Evolutionary conservation across 176 grass and related monocot genomes (phyloP).

Genomic region (Raddia distichophylla): DNA sequence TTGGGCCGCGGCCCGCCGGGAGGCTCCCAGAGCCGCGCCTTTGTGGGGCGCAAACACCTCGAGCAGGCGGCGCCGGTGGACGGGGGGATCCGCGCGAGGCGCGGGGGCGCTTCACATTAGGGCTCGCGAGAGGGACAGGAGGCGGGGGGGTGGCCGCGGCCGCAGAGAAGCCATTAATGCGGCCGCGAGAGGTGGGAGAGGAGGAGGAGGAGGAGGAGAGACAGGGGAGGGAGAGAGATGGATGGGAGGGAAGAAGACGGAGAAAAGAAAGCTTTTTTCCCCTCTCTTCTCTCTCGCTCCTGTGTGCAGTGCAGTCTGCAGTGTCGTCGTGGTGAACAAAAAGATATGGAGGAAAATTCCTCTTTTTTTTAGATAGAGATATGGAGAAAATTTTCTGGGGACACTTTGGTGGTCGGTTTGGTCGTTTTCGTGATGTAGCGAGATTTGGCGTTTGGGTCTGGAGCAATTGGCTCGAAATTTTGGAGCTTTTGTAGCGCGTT

Average conservation of each 20-base stretch:
- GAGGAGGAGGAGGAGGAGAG: background rate
- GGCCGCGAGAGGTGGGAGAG: constrained; percentile 35
- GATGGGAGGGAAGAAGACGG: background rate
- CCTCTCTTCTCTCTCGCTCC: background rate
- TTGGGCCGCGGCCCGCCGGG: constrained; percentile 25
- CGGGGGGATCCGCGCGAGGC: constrained; percentile 23
- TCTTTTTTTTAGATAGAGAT: too few species aligned
- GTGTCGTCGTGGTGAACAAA: background rate
- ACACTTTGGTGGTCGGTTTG: constrained; percentile 25
- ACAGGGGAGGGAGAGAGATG: background rate
- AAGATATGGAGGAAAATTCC: too few species aligned
- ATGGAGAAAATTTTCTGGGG: background rate
- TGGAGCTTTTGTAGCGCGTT: constrained; percentile 21
- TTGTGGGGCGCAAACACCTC: background rate
- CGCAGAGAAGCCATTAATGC: constrained; percentile 55
- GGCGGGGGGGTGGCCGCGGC: constrained; percentile 25
- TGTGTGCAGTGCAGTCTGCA: background rate
- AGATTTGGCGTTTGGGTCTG: constrained; percentile 23
- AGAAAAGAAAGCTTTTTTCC: background rate
- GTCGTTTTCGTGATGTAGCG: constrained; percentile 35
- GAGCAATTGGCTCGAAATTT: constrained; percentile 25
- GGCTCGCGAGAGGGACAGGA: background rate
- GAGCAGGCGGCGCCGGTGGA: background rate
- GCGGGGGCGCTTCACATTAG: constrained; percentile 31
- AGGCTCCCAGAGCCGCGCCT: constrained; percentile 16